These are phyloP conservation scores for Fusarium sp. DNA, from an alignment of 2,329 filamentous ascomycete genomes.

Conservation along the genomic window DNA sequence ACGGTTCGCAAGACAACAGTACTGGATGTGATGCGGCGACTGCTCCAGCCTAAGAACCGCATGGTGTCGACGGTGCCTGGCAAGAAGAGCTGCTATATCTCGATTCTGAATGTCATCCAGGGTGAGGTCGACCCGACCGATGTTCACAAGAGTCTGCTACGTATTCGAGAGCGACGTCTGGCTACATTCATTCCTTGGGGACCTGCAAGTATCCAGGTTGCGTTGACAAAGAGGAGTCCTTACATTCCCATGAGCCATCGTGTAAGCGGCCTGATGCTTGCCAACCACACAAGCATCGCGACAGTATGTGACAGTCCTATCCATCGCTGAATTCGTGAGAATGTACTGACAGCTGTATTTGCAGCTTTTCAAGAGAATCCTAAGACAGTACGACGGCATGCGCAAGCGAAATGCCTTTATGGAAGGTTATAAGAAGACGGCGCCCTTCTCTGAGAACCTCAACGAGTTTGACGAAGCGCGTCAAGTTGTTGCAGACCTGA, in stretches of 20 bases:
- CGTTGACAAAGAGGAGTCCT: constrained; percentile 94
- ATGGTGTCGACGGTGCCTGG: constrained; percentile 97
- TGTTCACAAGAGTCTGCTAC: constrained; percentile 96
- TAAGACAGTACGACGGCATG: constrained; percentile 92
- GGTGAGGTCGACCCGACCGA: constrained; percentile 98
- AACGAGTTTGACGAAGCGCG: constrained; percentile 96
- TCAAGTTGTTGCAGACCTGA: constrained; percentile 91
- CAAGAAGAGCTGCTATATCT: constrained; percentile 99
- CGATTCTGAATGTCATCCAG: constrained; percentile 98
- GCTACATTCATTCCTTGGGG: constrained; percentile 99
- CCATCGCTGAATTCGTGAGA: neutral
- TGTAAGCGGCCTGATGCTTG: constrained; percentile 96
- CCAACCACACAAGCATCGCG: constrained; percentile 97
- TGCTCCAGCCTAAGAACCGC: constrained; percentile 97
- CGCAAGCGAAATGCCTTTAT: constrained; percentile 97
- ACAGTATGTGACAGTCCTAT: constrained; percentile 69
- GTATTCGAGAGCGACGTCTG: constrained; percentile 92
- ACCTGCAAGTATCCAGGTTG: constrained; percentile 96
- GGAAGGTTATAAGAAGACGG: constrained; percentile 95
- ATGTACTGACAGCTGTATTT: constrained; percentile 9
- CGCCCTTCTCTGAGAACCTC: constrained; percentile 91
- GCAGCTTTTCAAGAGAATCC: constrained; percentile 91
- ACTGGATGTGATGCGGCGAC: constrained; percentile 94
- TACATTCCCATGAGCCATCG: constrained; percentile 95
- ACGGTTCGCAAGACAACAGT: constrained; percentile 98